These are phyloP conservation scores for Adiantum capillusveneris DNA, from an alignment of 75 land plant genomes.

Conservation along the genomic window DNA sequence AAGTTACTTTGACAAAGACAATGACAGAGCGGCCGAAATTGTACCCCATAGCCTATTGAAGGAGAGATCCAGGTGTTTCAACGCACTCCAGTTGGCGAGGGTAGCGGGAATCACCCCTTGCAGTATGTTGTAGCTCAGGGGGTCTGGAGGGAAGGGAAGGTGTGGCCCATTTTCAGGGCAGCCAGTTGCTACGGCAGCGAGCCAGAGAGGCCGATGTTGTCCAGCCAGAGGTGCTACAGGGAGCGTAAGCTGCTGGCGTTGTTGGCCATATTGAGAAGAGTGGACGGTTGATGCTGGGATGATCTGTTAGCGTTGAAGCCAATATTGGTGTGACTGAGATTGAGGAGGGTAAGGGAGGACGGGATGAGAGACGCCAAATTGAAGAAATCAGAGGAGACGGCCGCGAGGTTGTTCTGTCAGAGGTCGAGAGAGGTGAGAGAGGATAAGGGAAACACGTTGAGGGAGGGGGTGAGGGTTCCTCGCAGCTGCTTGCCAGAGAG, in stretches of 20 bases:
- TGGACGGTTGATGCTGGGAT: too few relatives aligned
- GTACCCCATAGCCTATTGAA: too few relatives aligned
- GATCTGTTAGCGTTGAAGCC: too few relatives aligned
- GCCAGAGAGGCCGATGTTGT: slow-evolving; percentile 46
- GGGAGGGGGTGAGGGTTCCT: slow-evolving; percentile 45
- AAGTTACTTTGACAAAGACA: too few relatives aligned
- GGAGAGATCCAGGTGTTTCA: too few relatives aligned
- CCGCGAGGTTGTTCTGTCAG: background rate
- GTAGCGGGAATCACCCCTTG: too few relatives aligned
- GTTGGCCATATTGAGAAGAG: slow-evolving; percentile 28
- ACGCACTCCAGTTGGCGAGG: too few relatives aligned
- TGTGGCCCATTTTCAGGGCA: slow-evolving; percentile 6
- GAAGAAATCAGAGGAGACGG: background rate
- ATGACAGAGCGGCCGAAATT: too few relatives aligned
- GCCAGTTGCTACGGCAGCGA: slow-evolving; percentile 27
- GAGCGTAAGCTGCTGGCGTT: too few relatives aligned
- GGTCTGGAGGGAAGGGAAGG: slow-evolving; percentile 18
- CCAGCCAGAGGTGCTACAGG: slow-evolving; percentile 49
- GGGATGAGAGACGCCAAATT: background rate
- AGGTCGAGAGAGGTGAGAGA: slow-evolving; percentile 17
- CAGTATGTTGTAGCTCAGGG: too few relatives aligned
- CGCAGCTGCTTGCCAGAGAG: slow-evolving; percentile 44
- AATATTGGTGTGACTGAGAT: slow-evolving; percentile 29
- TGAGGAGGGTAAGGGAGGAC: slow-evolving; percentile 4
- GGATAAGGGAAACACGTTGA: slow-evolving; percentile 31